These are phyloP conservation scores for Eucalyptus viminalis DNA, from an alignment of 345 rosid species.

Conservation along the genomic window DNA sequence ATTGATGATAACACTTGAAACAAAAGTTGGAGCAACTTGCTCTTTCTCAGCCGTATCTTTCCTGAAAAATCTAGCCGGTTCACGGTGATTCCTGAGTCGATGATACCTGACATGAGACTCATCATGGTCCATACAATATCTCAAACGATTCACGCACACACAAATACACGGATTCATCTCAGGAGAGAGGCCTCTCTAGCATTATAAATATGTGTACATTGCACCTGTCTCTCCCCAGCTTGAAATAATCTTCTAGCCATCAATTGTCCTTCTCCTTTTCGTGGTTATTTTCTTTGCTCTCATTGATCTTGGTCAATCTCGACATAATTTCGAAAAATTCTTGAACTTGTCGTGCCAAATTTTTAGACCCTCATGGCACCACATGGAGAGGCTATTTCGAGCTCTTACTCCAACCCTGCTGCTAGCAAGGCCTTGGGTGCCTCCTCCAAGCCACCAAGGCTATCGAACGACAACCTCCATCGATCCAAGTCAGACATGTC, in stretches of 20 bases:
- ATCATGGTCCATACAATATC: conserved; percentile 19
- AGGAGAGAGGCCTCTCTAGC: neutral
- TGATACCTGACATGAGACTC: conserved; percentile 22
- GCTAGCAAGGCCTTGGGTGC: neutral
- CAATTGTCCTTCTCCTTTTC: neutral
- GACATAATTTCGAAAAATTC: neutral
- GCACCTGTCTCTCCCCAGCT: neutral
- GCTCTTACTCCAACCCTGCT: neutral
- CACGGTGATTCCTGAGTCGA: neutral
- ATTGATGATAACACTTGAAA: neutral
- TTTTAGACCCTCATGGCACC: conserved; percentile 37
- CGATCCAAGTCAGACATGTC: conserved; percentile 66
- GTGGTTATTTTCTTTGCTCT: neutral
- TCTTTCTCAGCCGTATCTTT: neutral
- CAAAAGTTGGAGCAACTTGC: neutral
- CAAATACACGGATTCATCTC: neutral
- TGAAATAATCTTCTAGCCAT: neutral
- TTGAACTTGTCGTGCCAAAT: neutral
- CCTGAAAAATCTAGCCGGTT: conserved; percentile 20
- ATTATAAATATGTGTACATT: neutral
- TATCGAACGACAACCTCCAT: conserved; percentile 31
- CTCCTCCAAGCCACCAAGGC: conserved; percentile 47
- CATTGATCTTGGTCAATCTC: neutral
- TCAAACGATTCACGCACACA: neutral
- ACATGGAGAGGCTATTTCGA: conserved; percentile 29